phyloP scores from a whole-genome alignment of 164 flowering plant species.

The Cinnamomum chago region DNA sequence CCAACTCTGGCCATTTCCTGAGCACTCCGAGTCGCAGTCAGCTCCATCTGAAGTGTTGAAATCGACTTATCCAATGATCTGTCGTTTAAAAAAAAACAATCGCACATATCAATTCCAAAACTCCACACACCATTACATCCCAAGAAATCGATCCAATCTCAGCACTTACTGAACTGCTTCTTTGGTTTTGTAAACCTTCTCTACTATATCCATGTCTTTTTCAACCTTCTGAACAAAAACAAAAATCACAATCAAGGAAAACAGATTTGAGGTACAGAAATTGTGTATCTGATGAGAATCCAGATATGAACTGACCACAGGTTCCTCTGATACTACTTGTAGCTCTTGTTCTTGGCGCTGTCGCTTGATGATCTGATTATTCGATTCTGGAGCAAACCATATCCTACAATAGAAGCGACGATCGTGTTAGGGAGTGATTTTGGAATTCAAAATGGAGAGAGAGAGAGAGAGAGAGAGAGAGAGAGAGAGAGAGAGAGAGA shows the following conservation, averaged over 20 bases:
- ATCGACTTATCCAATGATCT: conserved; percentile 83
- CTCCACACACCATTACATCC: background rate
- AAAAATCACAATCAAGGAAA: background rate
- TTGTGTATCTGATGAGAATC: no score
- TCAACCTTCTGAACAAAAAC: background rate
- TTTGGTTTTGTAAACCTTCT: conserved; percentile 69
- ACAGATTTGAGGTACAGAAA: background rate
- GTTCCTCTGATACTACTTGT: conserved; percentile 49
- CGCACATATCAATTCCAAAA: background rate
- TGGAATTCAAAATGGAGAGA: background rate
- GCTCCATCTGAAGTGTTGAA: conserved; percentile 73
- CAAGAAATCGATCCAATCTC: background rate
- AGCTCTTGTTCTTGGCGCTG: conserved; percentile 59
- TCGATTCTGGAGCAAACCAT: conserved; percentile 49
- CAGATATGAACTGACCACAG: conserved; percentile 24
- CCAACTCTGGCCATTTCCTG: conserved; percentile 33
- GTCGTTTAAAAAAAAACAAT: background rate
- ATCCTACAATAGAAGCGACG: conserved; percentile 21
- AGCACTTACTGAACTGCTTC: conserved; percentile 78
- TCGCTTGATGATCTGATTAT: conserved; percentile 38
- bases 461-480: background rate
- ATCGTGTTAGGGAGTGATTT: conserved; percentile 3
- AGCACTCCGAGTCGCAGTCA: conserved; percentile 58
- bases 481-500: conserved; percentile 7
- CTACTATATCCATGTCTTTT: conserved; percentile 42